Base-by-base conservation (phyloP, 768 basidiomycete genomes). In the Suillus tomentosus region DNA sequence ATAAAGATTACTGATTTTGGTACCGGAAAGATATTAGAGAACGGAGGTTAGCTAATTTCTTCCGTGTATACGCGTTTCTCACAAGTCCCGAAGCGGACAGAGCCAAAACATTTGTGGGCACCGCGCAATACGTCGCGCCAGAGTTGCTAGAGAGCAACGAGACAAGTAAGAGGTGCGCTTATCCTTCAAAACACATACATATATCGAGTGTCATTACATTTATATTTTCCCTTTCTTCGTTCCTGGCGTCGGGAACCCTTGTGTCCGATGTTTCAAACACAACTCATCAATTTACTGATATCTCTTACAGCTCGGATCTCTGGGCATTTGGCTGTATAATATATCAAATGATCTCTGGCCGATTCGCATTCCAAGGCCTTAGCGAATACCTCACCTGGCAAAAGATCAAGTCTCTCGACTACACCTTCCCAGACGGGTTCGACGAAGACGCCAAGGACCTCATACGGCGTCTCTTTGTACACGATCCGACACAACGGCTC, bases 1-100 rank as follows among this genome's bases (percentile, higher is more conserved):
- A 87, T 97, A 72, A 96, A 95, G 76, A 85, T 99, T n/a, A 93
- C 95, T 17, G 97, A 99, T 75, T 99, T 99, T 76, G 97, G 97
- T 7, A 96, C 94, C 5, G 94, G 94, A 22, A 91, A 92, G 77
- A 79, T 92, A 66, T 78, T 88, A 40, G 86, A 88, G 65, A 72
- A 82, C 24, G 80, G 79, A 60, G 76, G 88, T 88, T 62, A 70
- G 86, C 77, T 14, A 62, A 59, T 36, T 31, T 37, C 39, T 60
- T 54, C 17, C 17, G n/a, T 42, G 48, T 27, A 6, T 61, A 40
- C 43, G n/a, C 71, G 71, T 36, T 74, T 73, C n/a, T 72, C 67
- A 53, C 74, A 68, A 37, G 66, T 67, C 45, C 70, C 70, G 53
- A 66, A 83, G 86, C 74, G 61, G 84, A 82, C 68, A 81, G 82